Evolutionary conservation across 2,329 filamentous ascomycete species (phyloP).

Genomic region (Cercospora citrullina): DNA sequence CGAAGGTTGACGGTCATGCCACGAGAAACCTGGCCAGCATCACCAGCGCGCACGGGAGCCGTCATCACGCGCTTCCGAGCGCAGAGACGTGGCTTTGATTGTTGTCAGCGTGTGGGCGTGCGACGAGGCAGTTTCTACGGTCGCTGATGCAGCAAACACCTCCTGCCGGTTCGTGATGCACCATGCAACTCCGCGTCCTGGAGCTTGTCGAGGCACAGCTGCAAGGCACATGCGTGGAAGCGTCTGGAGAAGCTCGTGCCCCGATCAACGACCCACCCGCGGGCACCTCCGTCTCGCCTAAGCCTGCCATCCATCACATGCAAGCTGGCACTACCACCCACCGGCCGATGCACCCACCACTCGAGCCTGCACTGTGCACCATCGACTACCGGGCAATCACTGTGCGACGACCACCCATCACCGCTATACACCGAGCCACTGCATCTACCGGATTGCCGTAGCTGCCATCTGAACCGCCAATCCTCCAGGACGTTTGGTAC

Average conservation of each 20-base stretch:
- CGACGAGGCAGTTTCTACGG: not conserved
- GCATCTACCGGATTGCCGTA: not conserved
- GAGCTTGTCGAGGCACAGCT: not conserved
- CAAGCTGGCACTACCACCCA: slow-evolving; percentile 2
- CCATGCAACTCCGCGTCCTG: not conserved
- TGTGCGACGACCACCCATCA: not conserved
- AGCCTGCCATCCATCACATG: slow-evolving; percentile 6
- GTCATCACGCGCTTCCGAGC: not conserved
- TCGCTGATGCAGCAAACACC: not conserved
- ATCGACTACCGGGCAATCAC: not conserved
- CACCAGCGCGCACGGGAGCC: not conserved
- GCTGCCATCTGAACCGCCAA: not conserved
- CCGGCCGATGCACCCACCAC: not conserved
- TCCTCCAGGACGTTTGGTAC: not conserved
- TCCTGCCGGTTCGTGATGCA: not conserved
- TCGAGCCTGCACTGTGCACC: not conserved
- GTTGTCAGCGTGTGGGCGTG: not conserved
- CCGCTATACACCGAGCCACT: not conserved
- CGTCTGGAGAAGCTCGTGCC: not conserved
- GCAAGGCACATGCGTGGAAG: slow-evolving; percentile 15
- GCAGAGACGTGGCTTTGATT: not conserved
- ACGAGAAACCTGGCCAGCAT: not conserved
- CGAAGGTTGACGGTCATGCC: not conserved
- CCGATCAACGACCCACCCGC: not conserved
- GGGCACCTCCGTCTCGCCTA: slow-evolving; percentile 1